These are phyloP conservation scores for Vaccinium corymbosum DNA, from an alignment of 148 eudicot species.

Conservation along the genomic window DNA sequence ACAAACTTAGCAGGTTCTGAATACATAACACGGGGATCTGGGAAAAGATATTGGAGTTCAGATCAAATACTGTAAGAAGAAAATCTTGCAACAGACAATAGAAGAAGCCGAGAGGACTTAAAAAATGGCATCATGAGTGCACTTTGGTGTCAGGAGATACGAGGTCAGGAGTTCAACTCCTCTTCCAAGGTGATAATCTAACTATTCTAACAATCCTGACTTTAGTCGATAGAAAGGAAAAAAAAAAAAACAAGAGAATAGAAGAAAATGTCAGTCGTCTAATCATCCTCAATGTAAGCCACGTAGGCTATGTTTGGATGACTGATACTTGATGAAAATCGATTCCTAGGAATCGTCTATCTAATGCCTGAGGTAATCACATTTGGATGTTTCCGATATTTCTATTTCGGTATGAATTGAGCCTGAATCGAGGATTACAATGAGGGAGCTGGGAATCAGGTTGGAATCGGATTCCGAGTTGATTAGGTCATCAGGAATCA, in stretches of 20 bases:
- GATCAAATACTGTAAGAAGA: not conserved
- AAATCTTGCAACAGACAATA: not conserved
- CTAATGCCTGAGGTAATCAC: not conserved
- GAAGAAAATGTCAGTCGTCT: not conserved
- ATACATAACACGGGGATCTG: conserved; percentile 82
- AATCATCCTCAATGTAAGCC: conserved; percentile 5
- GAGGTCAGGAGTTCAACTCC: too few relatives aligned
- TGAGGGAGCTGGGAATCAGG: not conserved
- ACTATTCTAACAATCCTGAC: too few relatives aligned
- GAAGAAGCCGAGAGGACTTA: not conserved
- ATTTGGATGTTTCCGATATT: not conserved
- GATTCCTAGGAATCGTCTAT: not conserved
- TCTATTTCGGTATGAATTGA: not conserved
- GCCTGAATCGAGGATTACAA: not conserved
- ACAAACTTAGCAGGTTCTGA: conserved; percentile 89
- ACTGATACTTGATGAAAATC: not conserved
- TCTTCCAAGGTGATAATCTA: too few relatives aligned
- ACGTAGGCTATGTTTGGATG: not conserved
- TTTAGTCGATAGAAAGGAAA: too few relatives aligned
- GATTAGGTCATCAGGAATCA: not conserved
- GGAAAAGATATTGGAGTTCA: conserved; percentile 11
- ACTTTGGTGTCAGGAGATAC: too few relatives aligned
- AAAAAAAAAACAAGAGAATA: not conserved
- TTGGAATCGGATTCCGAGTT: not conserved
- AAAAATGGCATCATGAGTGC: too few relatives aligned